Base-by-base conservation (phyloP, 2,329 filamentous ascomycete genomes). In the Pseudohalonectria lignicola region DNA sequence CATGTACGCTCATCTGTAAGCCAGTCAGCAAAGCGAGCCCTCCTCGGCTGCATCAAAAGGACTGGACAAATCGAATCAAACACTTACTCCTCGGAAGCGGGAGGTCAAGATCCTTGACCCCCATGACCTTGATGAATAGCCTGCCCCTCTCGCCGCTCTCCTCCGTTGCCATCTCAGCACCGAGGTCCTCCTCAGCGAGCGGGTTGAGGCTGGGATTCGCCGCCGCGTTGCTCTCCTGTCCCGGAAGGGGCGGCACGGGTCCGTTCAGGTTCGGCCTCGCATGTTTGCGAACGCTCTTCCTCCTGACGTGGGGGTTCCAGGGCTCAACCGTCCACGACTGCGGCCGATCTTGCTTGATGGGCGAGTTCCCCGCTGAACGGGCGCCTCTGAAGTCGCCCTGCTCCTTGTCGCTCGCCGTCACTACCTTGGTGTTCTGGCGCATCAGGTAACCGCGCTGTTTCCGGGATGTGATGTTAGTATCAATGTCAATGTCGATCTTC, bases 81-180 rank as follows among this genome's bases (percentile, higher is more conserved):
- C n/a, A 61, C 82, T 71, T 73, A 92, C 86, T 90, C 63, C 81
- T 84, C 23, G 92, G 88, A 39, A 98, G 66, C 17, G 92, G 90
- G 31, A 96, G 68, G 53, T 95, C 88, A 28, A 98, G 71, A 50
- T 96, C 88, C 59, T 96, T 96, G 46, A 96, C 87, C 32, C 90
- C 88, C 58, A 96, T 82, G n/a, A 98, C 92, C 66, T 98, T 98
- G 47, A 98, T 88, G 51, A 98, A 98, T 2, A 98, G 71, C 43
- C 92, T 73, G 9, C 92, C 92, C 49, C 92, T 72, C 61, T 98
- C 92, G 41, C 80, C 81, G 38, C 79, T 86, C 41, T 95, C 88
- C 39, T 86, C 82, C 9, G 74, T 73, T 5, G 67, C 61, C 31
- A 66, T 56, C 41, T 82, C 71, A 4, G 67, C 63, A 19, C 64